Base-by-base conservation (phyloP, 1,284 basidiomycete genomes). In the Trametes versicolor region DNA sequence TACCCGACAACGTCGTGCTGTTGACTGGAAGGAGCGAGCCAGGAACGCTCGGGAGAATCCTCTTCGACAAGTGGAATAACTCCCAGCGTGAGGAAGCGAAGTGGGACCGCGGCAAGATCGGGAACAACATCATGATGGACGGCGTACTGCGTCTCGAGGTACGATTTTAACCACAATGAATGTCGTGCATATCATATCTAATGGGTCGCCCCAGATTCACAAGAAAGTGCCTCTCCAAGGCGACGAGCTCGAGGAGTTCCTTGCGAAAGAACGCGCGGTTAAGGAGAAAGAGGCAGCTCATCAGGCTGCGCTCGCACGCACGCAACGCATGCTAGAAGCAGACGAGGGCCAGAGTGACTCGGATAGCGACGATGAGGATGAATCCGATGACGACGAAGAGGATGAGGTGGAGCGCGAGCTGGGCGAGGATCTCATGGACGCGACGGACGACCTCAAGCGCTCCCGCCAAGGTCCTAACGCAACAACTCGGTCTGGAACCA, bases 91-190 rank as follows among this genome's bases (percentile, higher is more conserved):
- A 86, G 1, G 90, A 91, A 47, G 87, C 91, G 15, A 93, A 90
- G 70, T 97, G 93, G 90, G 94, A 96, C 58, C 87, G 88, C 66
- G 97, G 97, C 3, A 92, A 88, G 72, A 93, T 99, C 50, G 98
- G 97, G 1, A 87, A 85, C 62, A 89, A 93, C 58, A 83, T 95
- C 58, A 89, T 91, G 85, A 82, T 96, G 82, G 89, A 94, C 65
- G 89, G 89, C 25, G 76, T 78, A 12, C 76, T 96, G 58, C 82
- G 82, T 54, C 74, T 97, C 36, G 87, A 87, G 79, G 93, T 94
- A 73, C 66, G 82, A 19, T 32, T 27, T 55, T 63, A 17, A 13
- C 17, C 45, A 23, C 34, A 50, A 9, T 4, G 2, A 15, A 56
- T 1, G 6, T 34, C 17, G 34, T 17, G 25, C 34, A 21, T 5